Conservation (phyloP, 176 grass and related monocot species). For the Triticum monococcum region DNA sequence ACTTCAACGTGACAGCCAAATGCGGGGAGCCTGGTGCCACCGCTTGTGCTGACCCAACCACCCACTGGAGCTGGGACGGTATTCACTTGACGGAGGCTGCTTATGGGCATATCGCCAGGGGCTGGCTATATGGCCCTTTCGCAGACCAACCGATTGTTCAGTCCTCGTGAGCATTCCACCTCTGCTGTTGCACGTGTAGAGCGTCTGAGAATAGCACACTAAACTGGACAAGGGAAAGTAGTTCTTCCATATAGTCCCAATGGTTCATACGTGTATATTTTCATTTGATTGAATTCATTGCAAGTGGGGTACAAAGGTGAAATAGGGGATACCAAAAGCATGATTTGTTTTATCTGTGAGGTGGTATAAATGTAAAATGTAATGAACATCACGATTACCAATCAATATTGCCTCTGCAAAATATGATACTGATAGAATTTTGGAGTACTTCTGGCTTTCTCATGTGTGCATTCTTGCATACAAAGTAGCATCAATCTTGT, state of each 20-base stretch:
- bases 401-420: conserved; percentile 38
- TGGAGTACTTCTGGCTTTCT: too few species aligned
- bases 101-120: conserved; percentile 54
- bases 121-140: conserved; percentile 60
- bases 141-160: conserved; percentile 50
- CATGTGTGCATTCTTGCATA: too few species aligned
- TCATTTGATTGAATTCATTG: conserved; percentile 53
- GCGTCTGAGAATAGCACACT: conserved; percentile 36
- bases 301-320: conserved; percentile 46
- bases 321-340: conserved; percentile 41
- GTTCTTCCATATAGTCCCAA: conserved; percentile 42
- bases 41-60: conserved; percentile 41
- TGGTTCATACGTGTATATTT: conserved; percentile 53
- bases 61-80: conserved; percentile 63
- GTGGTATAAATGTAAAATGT: conserved; percentile 46
- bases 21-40: conserved; percentile 51
- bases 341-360: conserved; percentile 44
- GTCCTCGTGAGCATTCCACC: conserved; percentile 35
- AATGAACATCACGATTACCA: conserved; percentile 27
- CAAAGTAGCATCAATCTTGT: too few species aligned
- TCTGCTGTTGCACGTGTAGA: conserved; percentile 24
- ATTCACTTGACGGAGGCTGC: conserved; percentile 72
- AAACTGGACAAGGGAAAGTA: conserved; percentile 54
- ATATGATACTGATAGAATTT: conserved; percentile 21
- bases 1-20: conserved; percentile 49